These are phyloP conservation scores for Ceratobasidium theobromae DNA, from an alignment of 1,284 basidiomycete genomes.

Conservation along the genomic window DNA sequence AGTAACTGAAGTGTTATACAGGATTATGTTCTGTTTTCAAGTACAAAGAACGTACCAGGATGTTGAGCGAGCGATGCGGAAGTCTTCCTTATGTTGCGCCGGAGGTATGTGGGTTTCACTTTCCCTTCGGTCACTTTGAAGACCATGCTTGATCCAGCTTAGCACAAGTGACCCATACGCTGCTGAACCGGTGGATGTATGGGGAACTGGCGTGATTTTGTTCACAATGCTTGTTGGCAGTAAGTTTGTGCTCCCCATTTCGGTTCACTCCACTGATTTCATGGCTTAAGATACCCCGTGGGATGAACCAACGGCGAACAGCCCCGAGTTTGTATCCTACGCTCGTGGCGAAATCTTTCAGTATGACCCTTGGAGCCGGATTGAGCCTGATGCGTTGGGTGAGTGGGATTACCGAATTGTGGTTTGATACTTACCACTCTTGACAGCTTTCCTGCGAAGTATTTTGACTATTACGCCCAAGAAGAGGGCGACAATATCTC, in stretches of 20 bases:
- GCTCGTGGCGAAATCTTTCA: constrained; percentile 72
- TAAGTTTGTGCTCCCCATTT: constrained; percentile 48
- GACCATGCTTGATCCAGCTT: constrained; percentile 3
- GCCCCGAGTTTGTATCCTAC: constrained; percentile 80
- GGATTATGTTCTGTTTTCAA: constrained; percentile 83
- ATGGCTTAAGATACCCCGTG: constrained; percentile 82
- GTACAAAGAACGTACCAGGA: constrained; percentile 81
- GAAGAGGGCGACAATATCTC: constrained; percentile 81
- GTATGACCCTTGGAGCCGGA: constrained; percentile 80
- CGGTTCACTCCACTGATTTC: not conserved
- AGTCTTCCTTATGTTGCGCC: constrained; percentile 95
- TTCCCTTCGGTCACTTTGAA: not conserved
- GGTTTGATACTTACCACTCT: not conserved
- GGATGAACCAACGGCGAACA: constrained; percentile 86
- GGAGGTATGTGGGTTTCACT: constrained; percentile 56
- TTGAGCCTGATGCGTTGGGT: constrained; percentile 65
- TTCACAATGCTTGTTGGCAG: constrained; percentile 92
- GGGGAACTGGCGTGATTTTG: constrained; percentile 96
- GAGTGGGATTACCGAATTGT: constrained; percentile 39
- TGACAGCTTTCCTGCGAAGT: constrained; percentile 52
- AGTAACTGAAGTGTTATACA: not conserved
- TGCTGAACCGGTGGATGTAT: constrained; percentile 92
- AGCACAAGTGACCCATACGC: constrained; percentile 59
- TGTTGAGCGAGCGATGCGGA: constrained; percentile 83
- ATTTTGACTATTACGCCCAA: constrained; percentile 79